These are phyloP conservation scores for Scytalidium sp. DNA, from an alignment of 2,329 filamentous ascomycete genomes.

Conservation along the genomic window DNA sequence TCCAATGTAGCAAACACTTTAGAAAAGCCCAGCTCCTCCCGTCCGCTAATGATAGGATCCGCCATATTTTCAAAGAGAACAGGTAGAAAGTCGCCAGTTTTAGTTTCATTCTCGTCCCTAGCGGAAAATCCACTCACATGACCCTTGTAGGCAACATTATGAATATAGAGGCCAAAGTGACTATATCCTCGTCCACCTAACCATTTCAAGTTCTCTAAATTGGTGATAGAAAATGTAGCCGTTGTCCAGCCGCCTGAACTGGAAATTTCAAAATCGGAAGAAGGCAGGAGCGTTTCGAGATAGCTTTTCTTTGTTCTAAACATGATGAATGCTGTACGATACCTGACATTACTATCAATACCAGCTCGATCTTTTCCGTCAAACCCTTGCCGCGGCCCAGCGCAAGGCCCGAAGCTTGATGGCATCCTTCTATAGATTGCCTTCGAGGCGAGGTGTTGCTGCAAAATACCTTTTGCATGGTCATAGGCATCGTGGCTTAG, in stretches of 20 bases:
- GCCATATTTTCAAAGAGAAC: conserved; percentile 52
- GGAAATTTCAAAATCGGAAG: neutral
- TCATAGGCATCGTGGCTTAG: conserved; percentile 51
- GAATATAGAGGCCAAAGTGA: conserved; percentile 56
- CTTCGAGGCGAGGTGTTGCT: conserved; percentile 38
- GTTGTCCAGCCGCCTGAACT: conserved; percentile 26
- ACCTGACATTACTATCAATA: conserved; percentile 12
- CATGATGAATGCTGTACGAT: conserved; percentile 33
- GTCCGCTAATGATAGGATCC: conserved; percentile 55
- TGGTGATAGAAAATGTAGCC: conserved; percentile 35
- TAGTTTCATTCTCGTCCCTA: conserved; percentile 38
- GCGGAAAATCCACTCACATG: conserved; percentile 46
- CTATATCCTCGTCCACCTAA: conserved; percentile 57
- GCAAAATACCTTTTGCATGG: conserved; percentile 39
- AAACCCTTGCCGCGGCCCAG: conserved; percentile 17
- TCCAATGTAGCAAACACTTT: conserved; percentile 40
- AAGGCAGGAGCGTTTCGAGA: conserved; percentile 1
- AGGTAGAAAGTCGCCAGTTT: conserved; percentile 46
- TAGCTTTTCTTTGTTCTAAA: conserved; percentile 10
- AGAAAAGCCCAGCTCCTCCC: conserved; percentile 54
- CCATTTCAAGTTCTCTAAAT: conserved; percentile 52
- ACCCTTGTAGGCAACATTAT: conserved; percentile 55
- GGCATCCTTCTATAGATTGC: conserved; percentile 46
- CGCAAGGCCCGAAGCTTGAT: conserved; percentile 27
- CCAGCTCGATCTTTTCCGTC: conserved; percentile 37